Base-by-base conservation (phyloP, 352 stramenopile genomes). In the Peronospora farinosa region DNA sequence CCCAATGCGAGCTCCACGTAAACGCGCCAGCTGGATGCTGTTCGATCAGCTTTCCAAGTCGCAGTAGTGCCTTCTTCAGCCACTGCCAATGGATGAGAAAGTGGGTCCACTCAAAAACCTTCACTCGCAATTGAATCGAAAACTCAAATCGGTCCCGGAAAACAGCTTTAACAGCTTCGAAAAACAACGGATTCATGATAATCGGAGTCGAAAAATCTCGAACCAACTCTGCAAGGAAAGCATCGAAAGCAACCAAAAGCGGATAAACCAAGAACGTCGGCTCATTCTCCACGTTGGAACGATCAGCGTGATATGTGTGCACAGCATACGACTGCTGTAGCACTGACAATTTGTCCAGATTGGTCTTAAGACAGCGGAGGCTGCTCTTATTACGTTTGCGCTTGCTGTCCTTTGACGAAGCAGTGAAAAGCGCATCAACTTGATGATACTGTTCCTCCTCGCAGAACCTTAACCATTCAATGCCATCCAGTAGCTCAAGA, bases 41-140 rank as follows among this genome's bases (percentile, higher is more conserved):
- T 7, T 63, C 45, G 36, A 77, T 46, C 7, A 64, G 36, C 25
- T 56, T 65, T 6, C 31, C 40, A 27, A 82, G 23, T 9, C 64
- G 68, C 7, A 64, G 27, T 7, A 91, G 45, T 6, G 77, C 78
- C 51, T 92, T 92, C 25, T 75, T 79, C 1, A 82, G 53, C 59
- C 80, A 84, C 28, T 88, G 77, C 81, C 81, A 92, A 38, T 89
- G 79, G 31, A 92, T 86, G 4, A 92, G 56, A 32, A 92, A 92
- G 43, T 84, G 78, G 6, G 76, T 88, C 81, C 78, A 92, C 38
- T 90, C 78, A 12, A 92, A 73, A 0, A 52, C 41, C 7, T 41
- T 13, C 11, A 69, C 57, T 35, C 72, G 75, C 46, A 91, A 51
- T 37, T 91, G 80, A 40, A 88, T 85, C 0, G 80, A 88, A 41